Evolutionary conservation across 768 basidiomycete genomes (phyloP).

Genomic region (Auriculariales sp.): DNA sequence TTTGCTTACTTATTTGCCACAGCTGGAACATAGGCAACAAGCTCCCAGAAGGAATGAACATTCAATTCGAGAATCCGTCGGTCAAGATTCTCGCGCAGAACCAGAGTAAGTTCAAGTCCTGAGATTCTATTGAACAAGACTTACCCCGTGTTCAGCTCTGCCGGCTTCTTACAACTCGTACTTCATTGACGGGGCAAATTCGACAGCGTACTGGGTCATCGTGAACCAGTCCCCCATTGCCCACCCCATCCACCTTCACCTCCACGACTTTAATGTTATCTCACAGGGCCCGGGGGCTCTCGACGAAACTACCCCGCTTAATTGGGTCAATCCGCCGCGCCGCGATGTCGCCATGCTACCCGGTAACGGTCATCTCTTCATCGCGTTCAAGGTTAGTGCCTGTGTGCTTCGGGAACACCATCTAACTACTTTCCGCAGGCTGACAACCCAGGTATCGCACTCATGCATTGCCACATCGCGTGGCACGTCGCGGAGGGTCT

Average conservation of each 20-base stretch:
- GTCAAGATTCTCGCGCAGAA: too few relatives aligned
- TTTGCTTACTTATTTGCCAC: too few relatives aligned
- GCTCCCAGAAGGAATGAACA: too few relatives aligned
- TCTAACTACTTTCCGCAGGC: too few relatives aligned
- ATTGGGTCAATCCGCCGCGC: slow-evolving; percentile 2
- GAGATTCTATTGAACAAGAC: too few relatives aligned
- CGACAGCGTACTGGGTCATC: neutral
- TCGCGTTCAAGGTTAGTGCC: neutral
- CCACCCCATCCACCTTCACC: slow-evolving; percentile 20
- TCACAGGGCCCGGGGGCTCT: neutral
- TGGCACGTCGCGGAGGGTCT: slow-evolving; percentile 4
- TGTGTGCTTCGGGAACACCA: too few relatives aligned
- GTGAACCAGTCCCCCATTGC: neutral
- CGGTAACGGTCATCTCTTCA: slow-evolving; percentile 1
- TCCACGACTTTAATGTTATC: neutral
- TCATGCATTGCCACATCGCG: slow-evolving; percentile 5
- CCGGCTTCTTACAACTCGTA: neutral
- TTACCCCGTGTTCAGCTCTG: too few relatives aligned
- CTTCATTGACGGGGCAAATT: neutral
- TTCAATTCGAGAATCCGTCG: too few relatives aligned
- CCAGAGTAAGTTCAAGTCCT: too few relatives aligned
- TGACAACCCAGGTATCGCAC: slow-evolving; percentile 3
- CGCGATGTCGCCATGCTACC: slow-evolving; percentile 5
- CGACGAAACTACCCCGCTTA: neutral
- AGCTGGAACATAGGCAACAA: too few relatives aligned